These are phyloP conservation scores for Boletales sp. DNA, from an alignment of 768 basidiomycete species.

Conservation along the genomic window DNA sequence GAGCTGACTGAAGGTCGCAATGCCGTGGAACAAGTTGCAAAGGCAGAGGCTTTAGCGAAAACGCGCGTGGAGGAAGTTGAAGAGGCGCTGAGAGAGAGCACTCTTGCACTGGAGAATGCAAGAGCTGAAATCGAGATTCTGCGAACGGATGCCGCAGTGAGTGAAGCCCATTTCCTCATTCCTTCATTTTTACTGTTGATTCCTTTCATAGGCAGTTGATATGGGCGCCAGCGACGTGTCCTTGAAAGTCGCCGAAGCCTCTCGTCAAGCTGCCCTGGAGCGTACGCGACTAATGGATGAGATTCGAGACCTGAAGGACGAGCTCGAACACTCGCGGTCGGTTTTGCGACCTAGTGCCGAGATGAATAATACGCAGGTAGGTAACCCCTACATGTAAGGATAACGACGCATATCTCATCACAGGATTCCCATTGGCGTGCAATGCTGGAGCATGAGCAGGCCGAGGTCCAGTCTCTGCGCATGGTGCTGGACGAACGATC, in stretches of 20 bases:
- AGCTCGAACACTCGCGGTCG: constrained; percentile 39
- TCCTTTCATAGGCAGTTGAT: constrained; percentile 39
- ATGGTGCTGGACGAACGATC: constrained; percentile 36
- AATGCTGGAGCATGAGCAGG: constrained; percentile 30
- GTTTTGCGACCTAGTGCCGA: constrained; percentile 18
- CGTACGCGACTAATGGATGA: constrained; percentile 52
- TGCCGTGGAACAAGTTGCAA: constrained; percentile 59
- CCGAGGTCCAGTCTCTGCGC: constrained; percentile 30
- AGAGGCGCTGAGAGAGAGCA: constrained; percentile 85
- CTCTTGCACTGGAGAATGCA: constrained; percentile 82
- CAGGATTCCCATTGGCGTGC: constrained; percentile 27
- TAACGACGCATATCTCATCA: background rate
- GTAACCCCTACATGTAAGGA: background rate
- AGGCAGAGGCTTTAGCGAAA: constrained; percentile 60
- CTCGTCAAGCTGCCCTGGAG: constrained; percentile 48
- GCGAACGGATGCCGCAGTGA: constrained; percentile 71
- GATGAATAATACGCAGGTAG: constrained; percentile 27
- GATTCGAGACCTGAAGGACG: constrained; percentile 48
- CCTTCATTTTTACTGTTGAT: constrained; percentile 6
- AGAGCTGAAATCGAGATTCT: constrained; percentile 83
- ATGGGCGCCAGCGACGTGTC: constrained; percentile 43
- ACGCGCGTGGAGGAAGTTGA: constrained; percentile 80
- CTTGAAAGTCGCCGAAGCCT: constrained; percentile 45
- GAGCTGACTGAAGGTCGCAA: constrained; percentile 67
- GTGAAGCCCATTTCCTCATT: constrained; percentile 22